Evolutionary conservation across 75 land plant genomes (phyloP).

Genomic region (Cupressus sempervirens): DNA sequence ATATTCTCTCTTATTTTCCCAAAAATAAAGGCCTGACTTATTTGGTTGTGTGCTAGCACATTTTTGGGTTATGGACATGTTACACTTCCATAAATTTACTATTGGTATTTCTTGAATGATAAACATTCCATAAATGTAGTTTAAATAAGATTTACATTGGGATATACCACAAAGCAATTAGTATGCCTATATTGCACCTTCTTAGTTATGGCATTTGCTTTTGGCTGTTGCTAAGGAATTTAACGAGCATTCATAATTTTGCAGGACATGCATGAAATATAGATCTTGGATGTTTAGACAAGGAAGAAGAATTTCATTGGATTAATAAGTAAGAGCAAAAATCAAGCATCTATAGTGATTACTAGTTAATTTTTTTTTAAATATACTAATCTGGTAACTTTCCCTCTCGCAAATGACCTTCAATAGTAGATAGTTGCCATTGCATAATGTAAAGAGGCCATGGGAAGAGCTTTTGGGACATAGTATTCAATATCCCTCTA

Average conservation of each 20-base stretch:
- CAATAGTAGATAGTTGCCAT: constrained; percentile 77
- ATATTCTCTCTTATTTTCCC: background rate
- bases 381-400: background rate
- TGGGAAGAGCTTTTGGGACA: constrained; percentile 57
- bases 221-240: background rate
- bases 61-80: constrained; percentile 99
- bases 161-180: background rate
- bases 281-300: constrained; percentile 96
- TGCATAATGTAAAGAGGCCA: constrained; percentile 88
- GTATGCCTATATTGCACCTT: background rate
- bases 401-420: background rate
- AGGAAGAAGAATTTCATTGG: constrained; percentile 90
- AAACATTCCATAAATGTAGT: background rate
- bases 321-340: constrained; percentile 69
- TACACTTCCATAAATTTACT: constrained; percentile 95
- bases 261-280: constrained; percentile 98
- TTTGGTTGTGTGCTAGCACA: constrained; percentile 98
- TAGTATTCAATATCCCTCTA: constrained; percentile 72
- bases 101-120: constrained; percentile 50
- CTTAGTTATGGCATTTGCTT: background rate
- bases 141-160: background rate
- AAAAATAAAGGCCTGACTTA: constrained; percentile 87
- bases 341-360: background rate
- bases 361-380: background rate
- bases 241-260: background rate